These are phyloP conservation scores for Suillus brevipes DNA, from an alignment of 768 basidiomycete species.

Conservation along the genomic window DNA sequence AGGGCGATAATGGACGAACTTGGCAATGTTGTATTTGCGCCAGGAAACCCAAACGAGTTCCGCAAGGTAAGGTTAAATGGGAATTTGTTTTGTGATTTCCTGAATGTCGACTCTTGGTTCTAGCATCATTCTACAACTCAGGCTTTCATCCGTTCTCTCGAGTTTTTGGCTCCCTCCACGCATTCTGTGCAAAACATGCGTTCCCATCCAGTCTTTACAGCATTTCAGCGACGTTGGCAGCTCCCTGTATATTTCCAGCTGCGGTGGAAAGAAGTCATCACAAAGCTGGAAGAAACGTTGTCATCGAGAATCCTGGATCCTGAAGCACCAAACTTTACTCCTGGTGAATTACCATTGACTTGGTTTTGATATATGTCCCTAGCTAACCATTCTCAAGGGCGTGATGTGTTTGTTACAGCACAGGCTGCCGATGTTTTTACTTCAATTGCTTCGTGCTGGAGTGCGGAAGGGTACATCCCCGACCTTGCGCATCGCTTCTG, in stretches of 20 bases:
- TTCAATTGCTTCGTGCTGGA: slow-evolving; percentile 83
- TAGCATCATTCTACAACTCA: slow-evolving; percentile 86
- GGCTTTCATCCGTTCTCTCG: slow-evolving; percentile 79
- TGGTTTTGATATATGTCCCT: slow-evolving; percentile 5
- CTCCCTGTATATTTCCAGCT: slow-evolving; percentile 96
- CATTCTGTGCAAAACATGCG: slow-evolving; percentile 73
- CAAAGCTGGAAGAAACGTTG: slow-evolving; percentile 70
- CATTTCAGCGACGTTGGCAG: slow-evolving; percentile 91
- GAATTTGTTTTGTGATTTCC: background rate
- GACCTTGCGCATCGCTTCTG: slow-evolving; percentile 86
- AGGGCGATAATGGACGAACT: slow-evolving; percentile 82
- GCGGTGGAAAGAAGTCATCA: slow-evolving; percentile 92
- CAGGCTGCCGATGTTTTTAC: slow-evolving; percentile 72
- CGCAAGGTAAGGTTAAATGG: slow-evolving; percentile 55
- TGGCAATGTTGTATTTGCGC: slow-evolving; percentile 83
- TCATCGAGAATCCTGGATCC: slow-evolving; percentile 43
- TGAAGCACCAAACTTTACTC: slow-evolving; percentile 25
- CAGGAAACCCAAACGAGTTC: slow-evolving; percentile 88
- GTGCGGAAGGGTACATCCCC: slow-evolving; percentile 79
- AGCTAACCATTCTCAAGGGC: slow-evolving; percentile 18
- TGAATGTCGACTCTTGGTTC: slow-evolving; percentile 7
- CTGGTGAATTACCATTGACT: slow-evolving; percentile 36
- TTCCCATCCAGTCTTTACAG: slow-evolving; percentile 61
- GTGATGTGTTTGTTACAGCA: slow-evolving; percentile 48
- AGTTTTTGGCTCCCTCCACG: slow-evolving; percentile 77